These are phyloP conservation scores for Calonectria multiphialidica DNA, from an alignment of 2,329 filamentous ascomycete genomes.

Conservation along the genomic window DNA sequence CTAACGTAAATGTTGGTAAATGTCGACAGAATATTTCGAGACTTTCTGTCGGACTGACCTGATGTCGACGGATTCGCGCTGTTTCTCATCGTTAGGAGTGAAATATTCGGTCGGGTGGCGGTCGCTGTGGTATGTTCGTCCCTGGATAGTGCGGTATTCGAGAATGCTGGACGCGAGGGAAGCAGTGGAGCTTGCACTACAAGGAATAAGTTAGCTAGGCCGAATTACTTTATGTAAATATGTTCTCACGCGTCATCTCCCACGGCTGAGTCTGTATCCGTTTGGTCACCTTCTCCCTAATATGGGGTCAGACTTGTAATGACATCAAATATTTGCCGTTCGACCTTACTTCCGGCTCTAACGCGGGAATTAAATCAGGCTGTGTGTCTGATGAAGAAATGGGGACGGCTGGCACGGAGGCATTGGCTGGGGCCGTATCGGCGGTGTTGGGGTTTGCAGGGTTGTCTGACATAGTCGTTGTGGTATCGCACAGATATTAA, in stretches of 20 bases:
- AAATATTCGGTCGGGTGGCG: conserved; percentile 21
- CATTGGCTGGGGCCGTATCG: not conserved
- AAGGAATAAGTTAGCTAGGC: not conserved
- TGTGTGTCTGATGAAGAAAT: too few relatives aligned
- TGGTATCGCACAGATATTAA: not conserved
- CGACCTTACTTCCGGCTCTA: not conserved
- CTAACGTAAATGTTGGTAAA: not conserved
- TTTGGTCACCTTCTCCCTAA: not conserved
- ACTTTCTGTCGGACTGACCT: conserved; percentile 8
- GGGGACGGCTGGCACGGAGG: too few relatives aligned
- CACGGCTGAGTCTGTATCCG: not conserved
- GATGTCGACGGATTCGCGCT: conserved; percentile 24
- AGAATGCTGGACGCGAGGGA: conserved; percentile 26
- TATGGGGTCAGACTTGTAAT: not conserved
- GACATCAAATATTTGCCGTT: not conserved
- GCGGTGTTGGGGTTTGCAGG: not conserved
- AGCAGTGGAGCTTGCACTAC: conserved; percentile 19
- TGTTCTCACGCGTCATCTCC: not conserved
- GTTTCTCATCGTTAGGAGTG: conserved; percentile 24
- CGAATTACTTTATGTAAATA: not conserved
- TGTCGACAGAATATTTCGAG: not conserved
- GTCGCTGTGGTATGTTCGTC: conserved; percentile 26
- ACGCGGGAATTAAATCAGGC: not conserved
- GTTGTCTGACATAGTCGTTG: not conserved
- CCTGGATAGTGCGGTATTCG: conserved; percentile 22